phyloP scores from a whole-genome alignment of 1,284 basidiomycete species.

The Papiliotrema nemorosa region DNA sequence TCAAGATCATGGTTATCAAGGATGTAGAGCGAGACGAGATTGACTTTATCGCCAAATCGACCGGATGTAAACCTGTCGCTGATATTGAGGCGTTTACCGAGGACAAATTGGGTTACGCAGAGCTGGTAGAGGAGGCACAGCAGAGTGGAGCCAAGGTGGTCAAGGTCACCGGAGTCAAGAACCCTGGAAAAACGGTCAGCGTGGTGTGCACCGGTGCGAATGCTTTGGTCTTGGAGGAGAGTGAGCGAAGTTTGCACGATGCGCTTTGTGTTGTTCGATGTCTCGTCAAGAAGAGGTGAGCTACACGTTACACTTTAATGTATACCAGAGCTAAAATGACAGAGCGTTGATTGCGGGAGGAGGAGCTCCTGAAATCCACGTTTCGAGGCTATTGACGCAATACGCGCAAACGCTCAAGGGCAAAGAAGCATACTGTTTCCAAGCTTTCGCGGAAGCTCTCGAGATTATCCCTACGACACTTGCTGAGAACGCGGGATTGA shows the following conservation, averaged over 20 bases:
- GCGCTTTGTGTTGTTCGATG: constrained; percentile 97
- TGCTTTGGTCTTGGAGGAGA: constrained; percentile 92
- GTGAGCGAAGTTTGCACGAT: constrained; percentile 95
- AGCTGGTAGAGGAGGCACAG: constrained; percentile 87
- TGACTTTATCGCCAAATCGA: constrained; percentile 91
- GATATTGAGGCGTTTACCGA: constrained; percentile 99
- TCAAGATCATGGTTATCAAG: constrained; percentile 96
- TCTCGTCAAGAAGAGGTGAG: constrained; percentile 94
- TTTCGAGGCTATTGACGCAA: constrained; percentile 88
- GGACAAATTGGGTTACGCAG: constrained; percentile 95
- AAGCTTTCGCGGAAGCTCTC: constrained; percentile 95
- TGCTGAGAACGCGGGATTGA: constrained; percentile 96
- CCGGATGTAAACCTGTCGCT: constrained; percentile 93
- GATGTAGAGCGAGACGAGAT: constrained; percentile 99
- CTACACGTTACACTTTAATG: constrained; percentile 3
- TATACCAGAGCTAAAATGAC: constrained; percentile 2
- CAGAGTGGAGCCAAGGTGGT: constrained; percentile 87
- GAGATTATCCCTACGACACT: constrained; percentile 98
- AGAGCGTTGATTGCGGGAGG: constrained; percentile 96
- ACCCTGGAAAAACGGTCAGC: constrained; percentile 90
- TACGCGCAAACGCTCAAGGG: constrained; percentile 92
- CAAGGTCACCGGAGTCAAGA: constrained; percentile 91
- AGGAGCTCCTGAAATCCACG: constrained; percentile 96
- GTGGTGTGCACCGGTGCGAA: constrained; percentile 95
- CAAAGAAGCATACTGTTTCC: constrained; percentile 99